Evolutionary conservation across 768 basidiomycete species (phyloP).

Genomic region (Lentinus tigrinus): DNA sequence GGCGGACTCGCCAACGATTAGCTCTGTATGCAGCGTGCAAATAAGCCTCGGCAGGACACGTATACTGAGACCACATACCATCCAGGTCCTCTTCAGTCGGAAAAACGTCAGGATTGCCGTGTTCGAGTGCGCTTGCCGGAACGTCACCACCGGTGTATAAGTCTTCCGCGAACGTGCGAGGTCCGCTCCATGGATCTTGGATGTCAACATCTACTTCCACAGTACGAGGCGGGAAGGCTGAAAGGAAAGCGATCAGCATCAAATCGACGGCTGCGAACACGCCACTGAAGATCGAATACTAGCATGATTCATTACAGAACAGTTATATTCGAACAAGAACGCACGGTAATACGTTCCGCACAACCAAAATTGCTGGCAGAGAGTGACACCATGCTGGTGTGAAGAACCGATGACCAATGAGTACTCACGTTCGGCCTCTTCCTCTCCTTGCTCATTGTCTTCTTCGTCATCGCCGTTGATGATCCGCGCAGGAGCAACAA

Average conservation of each 20-base stretch:
- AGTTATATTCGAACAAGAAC: too few relatives aligned
- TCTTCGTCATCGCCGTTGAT: slow-evolving; percentile 12
- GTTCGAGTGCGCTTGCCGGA: neutral
- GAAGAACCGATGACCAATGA: too few relatives aligned
- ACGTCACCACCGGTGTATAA: slow-evolving; percentile 46
- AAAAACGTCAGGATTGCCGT: slow-evolving; percentile 29
- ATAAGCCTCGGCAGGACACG: slow-evolving; percentile 8
- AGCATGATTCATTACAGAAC: too few relatives aligned
- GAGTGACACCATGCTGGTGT: too few relatives aligned
- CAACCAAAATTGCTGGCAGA: too few relatives aligned
- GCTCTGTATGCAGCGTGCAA: slow-evolving; percentile 1
- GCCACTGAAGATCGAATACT: too few relatives aligned
- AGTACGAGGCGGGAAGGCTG: slow-evolving; percentile 5
- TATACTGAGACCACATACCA: neutral
- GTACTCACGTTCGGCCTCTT: neutral
- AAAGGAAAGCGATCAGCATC: neutral
- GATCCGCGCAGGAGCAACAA: neutral
- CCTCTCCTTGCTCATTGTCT: slow-evolving; percentile 48
- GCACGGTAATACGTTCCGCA: too few relatives aligned
- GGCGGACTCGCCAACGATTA: slow-evolving; percentile 4
- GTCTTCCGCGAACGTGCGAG: slow-evolving; percentile 41
- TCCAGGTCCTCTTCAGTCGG: slow-evolving; percentile 24
- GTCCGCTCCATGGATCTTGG: slow-evolving; percentile 41
- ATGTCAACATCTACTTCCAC: slow-evolving; percentile 27
- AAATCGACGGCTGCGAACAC: neutral